Conservation (phyloP, 164 flowering plant genomes). For the Stephania cephalantha region DNA sequence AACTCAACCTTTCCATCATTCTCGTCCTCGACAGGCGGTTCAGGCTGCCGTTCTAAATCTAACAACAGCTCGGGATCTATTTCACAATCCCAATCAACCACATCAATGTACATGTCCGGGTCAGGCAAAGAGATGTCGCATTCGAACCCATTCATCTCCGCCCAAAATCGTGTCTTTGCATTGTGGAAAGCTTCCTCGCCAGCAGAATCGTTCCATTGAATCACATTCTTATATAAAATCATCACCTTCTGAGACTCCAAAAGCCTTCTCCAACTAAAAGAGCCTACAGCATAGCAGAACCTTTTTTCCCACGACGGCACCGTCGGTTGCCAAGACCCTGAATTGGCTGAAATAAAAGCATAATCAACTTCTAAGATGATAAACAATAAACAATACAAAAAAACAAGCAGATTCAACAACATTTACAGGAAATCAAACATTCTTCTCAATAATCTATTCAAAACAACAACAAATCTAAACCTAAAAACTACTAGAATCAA, state of each 20-base stretch:
- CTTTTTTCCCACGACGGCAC: conserved; percentile 73
- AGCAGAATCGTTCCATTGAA: conserved; percentile 70
- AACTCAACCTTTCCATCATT: conserved; percentile 6
- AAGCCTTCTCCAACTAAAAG: conserved; percentile 55
- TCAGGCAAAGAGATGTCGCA: conserved; percentile 42
- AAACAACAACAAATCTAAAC: not conserved
- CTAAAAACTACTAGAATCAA: not conserved
- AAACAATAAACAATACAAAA: no score
- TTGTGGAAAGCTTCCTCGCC: conserved; percentile 59
- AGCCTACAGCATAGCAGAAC: conserved; percentile 39
- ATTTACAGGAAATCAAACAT: not conserved
- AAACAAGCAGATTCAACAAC: not conserved
- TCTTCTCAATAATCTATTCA: not conserved
- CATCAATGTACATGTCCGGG: conserved; percentile 54
- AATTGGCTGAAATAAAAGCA: not conserved
- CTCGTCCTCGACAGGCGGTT: conserved; percentile 23
- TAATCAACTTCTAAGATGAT: no score
- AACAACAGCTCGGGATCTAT: conserved; percentile 39
- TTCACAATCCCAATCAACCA: conserved; percentile 45
- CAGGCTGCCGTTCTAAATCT: conserved; percentile 34
- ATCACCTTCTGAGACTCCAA: conserved; percentile 37
- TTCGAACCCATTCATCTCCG: conserved; percentile 36
- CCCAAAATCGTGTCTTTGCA: conserved; percentile 57
- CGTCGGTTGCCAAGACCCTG: conserved; percentile 36
- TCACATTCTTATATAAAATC: conserved; percentile 28